Base-by-base conservation (phyloP, 371 early-diverging fungal genomes). In the Batkoa obscura region DNA sequence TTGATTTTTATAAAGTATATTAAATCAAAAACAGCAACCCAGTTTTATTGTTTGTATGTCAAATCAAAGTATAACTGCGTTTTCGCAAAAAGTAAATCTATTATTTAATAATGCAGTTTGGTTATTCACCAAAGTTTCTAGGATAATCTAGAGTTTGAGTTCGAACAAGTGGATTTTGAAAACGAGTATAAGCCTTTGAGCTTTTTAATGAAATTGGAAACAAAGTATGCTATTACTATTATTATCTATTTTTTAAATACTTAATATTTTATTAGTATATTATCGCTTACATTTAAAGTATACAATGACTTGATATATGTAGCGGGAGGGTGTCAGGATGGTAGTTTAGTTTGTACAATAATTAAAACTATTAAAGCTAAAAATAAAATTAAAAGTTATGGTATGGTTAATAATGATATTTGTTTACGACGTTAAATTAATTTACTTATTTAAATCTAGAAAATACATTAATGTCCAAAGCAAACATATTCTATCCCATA, bases 251-350 rank as follows among this genome's bases (percentile, higher is more conserved):
- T 10, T 10, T 42, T 8, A 12, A 10, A 50, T 5, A 3, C 32
- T 10, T 37, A n/a, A 50, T 30, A 12, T 12, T 3, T 10, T 5
- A 30, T 10, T 12, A 53, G 53, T 35, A 53, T 53, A 9, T 30
- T 53, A 15, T 15, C 53, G 5, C 30, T 53, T 5, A 17, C 34
- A 6, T 17, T 53, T 4, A 17, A 53, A 38, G 39, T 39, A 2
- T 15, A 34, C 3, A 39, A 10, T 37, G 30, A 53, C n/a, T 8
- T 53, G 3, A 5, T 36, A 9, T 3, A 9, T 15, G 30, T 53
- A 2, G 53, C 34, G 15, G 53, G 15, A 36, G 53, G 53, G 2
- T 53, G 53, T 35, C 53, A 53, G 39, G 53, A 53, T 30, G 53
- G 53, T n/a, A 15, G n/a, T 32, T 34, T 53, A 12, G 6, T 53